These are phyloP conservation scores for Grosmannia huntii DNA, from an alignment of 2,329 filamentous ascomycete genomes.

Conservation along the genomic window DNA sequence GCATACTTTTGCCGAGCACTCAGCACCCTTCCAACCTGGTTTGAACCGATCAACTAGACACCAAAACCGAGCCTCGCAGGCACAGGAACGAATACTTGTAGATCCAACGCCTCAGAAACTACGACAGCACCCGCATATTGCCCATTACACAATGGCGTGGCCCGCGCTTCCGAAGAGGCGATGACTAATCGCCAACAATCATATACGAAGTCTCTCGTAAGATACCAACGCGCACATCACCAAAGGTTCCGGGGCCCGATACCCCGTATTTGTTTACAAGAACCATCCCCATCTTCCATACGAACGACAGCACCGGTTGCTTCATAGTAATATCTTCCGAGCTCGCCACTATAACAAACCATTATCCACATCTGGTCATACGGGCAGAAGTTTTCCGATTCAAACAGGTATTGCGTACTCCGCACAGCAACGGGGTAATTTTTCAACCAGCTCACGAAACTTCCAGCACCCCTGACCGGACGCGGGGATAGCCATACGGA, in stretches of 20 bases:
- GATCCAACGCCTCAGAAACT: not conserved
- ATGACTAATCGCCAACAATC: not conserved
- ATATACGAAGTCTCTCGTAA: too few relatives aligned
- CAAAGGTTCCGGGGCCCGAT: too few relatives aligned
- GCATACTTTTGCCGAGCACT: too few relatives aligned
- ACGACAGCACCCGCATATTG: too few relatives aligned
- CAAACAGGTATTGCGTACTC: not conserved
- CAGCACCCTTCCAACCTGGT: too few relatives aligned
- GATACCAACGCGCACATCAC: too few relatives aligned
- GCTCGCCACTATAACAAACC: not conserved
- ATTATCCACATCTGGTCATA: not conserved
- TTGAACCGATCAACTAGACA: too few relatives aligned
- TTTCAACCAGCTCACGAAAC: not conserved
- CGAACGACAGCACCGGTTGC: not conserved
- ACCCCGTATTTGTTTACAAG: not conserved
- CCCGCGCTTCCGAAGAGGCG: not conserved
- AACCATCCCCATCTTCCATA: not conserved
- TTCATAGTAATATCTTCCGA: not conserved
- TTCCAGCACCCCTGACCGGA: not conserved
- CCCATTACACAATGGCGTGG: not conserved
- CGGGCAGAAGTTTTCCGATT: not conserved
- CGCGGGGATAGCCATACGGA: not conserved
- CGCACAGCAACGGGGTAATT: not conserved
- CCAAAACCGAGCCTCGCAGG: too few relatives aligned
- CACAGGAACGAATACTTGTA: not conserved